Evolutionary conservation across 257 asterid species (phyloP).

Genomic region (Echites panduratus): DNA sequence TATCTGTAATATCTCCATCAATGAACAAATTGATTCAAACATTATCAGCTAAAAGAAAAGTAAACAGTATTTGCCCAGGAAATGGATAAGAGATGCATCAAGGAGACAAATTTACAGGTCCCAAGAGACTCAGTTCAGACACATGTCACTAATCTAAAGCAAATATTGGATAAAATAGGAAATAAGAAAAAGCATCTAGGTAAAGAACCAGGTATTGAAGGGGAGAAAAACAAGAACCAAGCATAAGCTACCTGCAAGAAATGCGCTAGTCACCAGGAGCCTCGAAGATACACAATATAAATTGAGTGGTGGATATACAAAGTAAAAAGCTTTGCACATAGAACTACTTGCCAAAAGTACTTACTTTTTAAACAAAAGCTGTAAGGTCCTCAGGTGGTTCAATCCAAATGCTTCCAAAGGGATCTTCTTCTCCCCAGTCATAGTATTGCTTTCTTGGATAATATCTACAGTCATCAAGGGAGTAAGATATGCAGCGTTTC

Average conservation of each 20-base stretch:
- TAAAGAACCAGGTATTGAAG: not conserved
- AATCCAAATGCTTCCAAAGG: constrained; percentile 75
- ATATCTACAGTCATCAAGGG: constrained; percentile 53
- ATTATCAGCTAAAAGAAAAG: not conserved
- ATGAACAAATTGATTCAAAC: not conserved
- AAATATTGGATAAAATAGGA: not conserved
- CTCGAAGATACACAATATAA: not conserved
- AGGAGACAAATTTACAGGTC: not conserved
- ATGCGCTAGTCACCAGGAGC: not conserved
- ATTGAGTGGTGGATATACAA: not conserved
- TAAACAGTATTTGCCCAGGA: not conserved
- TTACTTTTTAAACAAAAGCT: constrained; percentile 35
- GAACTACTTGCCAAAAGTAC: not conserved
- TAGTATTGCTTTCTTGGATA: constrained; percentile 72
- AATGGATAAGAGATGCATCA: not conserved
- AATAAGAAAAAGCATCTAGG: not conserved
- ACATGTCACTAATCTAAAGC: not conserved
- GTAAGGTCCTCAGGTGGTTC: constrained; percentile 80
- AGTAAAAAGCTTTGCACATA: not conserved
- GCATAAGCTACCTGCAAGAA: not conserved
- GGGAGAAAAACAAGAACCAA: not conserved
- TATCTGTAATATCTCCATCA: not conserved
- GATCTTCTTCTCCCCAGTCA: constrained; percentile 84
- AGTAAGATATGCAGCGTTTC: constrained; percentile 67
- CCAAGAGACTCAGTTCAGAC: not conserved